Evolutionary conservation across 148 eudicot species (phyloP), one percentile per base, ranked within the genome.

Genomic region (Vaccinium macrocarpon): DNA sequence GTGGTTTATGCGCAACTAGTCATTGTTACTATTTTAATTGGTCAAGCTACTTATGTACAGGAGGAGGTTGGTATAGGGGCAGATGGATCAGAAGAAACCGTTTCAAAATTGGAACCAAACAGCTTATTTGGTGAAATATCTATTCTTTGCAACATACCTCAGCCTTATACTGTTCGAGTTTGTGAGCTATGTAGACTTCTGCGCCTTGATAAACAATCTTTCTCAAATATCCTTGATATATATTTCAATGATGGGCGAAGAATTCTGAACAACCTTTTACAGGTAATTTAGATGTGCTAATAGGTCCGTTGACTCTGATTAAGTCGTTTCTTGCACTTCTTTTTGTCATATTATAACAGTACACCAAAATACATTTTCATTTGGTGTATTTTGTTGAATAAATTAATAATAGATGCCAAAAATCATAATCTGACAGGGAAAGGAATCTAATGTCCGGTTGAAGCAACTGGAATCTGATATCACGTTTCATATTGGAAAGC

Each of bases 61-160:
- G 99, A 97, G 88, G 95, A 91, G 88, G 90, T 97, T 46, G 90
- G 92, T 38, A 89, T 90, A 25, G 87, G 82, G 68, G 91, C 89
- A 50, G 91, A 95, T 87, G 94, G 94, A 82, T 56, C 85, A 51
- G 95, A 95, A 84, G 92, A 92, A 79, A 91, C 88, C 9, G 84
- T 92, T 68, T 84, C 95, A 72, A 51, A 64, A 66, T 87, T 93
- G 77, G 88, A 93, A 81, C 89, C 86, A 29, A 87, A 90, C 84
- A 93, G 89, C 89, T 89, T 84, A 82, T 97, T 95, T 84, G 99
- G 99, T 56, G 95, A 91, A 78, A 87, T 97, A 64, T 94, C 99
- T 5, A 90, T 95, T 62, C 88, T 97, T 84, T 93, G 96, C 92
- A 97, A 94, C 89, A 92, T 97, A 76, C 93, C 99, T 83, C 99